A percentile compares a stretch with the other conserved stretches of the same genome.
Conservation (phyloP, 805 yeast genomes). For the Alloascoidea hylecoeti region DNA sequence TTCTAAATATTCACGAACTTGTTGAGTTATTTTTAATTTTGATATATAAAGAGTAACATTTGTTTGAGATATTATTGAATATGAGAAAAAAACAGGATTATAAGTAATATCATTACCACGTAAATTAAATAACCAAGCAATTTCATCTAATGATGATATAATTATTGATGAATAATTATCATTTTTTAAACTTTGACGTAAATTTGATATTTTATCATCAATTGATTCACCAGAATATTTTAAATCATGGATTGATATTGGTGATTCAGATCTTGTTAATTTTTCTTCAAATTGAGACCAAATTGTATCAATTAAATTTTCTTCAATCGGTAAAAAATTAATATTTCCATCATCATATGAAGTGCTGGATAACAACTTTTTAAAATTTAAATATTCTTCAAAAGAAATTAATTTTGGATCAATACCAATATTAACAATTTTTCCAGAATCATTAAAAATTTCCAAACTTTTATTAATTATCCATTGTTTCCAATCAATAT, state of each 20-base stretch:
- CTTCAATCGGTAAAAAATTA: conserved; percentile 32
- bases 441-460: conserved; percentile 25
- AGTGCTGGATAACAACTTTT: no score
- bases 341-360: conserved; percentile 13
- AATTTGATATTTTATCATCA: conserved; percentile 36
- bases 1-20: conserved; percentile 24
- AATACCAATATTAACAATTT: conserved; percentile 49
- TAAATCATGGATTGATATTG: conserved; percentile 33
- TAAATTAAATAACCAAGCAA: conserved; percentile 82
- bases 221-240: conserved; percentile 55
- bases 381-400: conserved; percentile 12
- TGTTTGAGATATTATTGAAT: conserved; percentile 32
- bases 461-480: conserved; percentile 38
- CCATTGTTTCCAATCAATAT: conserved; percentile 74
- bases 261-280: conserved; percentile 41
- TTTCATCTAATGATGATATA: conserved; percentile 69
- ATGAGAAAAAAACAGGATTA: conserved; percentile 78
- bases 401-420: conserved; percentile 67
- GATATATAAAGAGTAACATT: conserved; percentile 40
- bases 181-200: conserved; percentile 15
- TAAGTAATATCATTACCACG: conserved; percentile 75
- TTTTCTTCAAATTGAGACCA: conserved; percentile 56
- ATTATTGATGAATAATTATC: conserved; percentile 25
- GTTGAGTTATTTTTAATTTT: conserved; percentile 23
- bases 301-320: conserved; percentile 60